Percentiles rank a stretch among this genome's conserved stretches.
Conservation (phyloP, 1,139 yeast species). For the Debaryomyces psychrophilus region DNA sequence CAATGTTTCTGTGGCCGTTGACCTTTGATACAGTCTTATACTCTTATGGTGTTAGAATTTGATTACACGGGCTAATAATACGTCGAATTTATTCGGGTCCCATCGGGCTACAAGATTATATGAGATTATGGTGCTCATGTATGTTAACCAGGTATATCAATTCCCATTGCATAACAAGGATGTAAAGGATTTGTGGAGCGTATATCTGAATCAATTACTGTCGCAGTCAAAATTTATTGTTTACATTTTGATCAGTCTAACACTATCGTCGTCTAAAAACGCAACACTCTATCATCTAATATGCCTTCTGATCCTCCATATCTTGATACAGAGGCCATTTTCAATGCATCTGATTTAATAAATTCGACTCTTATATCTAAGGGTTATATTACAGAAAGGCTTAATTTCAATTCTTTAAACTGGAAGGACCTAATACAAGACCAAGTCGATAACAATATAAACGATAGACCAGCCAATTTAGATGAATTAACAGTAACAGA, state of each 20-base stretch:
- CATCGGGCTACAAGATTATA: background rate
- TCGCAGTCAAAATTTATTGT: slow-evolving; percentile 8
- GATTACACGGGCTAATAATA: too few relatives aligned
- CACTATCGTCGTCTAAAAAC: background rate
- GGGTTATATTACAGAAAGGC: slow-evolving; percentile 38
- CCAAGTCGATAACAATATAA: slow-evolving; percentile 19
- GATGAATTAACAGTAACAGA: slow-evolving; percentile 30
- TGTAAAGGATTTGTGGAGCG: background rate
- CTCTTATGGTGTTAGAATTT: too few relatives aligned
- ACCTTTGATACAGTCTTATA: too few relatives aligned
- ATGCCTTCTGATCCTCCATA: slow-evolving; percentile 14
- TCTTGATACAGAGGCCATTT: slow-evolving; percentile 36
- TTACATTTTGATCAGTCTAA: slow-evolving; percentile 5
- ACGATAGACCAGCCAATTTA: slow-evolving; percentile 14
- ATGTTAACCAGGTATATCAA: background rate
- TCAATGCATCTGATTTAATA: slow-evolving; percentile 42
- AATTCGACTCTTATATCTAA: slow-evolving; percentile 41
- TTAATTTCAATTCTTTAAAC: slow-evolving; percentile 40
- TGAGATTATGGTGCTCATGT: background rate
- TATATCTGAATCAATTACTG: background rate
- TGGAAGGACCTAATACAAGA: slow-evolving; percentile 32
- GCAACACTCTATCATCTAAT: background rate
- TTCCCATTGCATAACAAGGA: background rate
- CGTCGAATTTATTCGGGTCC: too few relatives aligned
- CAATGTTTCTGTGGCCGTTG: too few relatives aligned